These are phyloP conservation scores for Aspergillus indologenus DNA, from an alignment of 495 filamentous ascomycete genomes.

Conservation along the genomic window DNA sequence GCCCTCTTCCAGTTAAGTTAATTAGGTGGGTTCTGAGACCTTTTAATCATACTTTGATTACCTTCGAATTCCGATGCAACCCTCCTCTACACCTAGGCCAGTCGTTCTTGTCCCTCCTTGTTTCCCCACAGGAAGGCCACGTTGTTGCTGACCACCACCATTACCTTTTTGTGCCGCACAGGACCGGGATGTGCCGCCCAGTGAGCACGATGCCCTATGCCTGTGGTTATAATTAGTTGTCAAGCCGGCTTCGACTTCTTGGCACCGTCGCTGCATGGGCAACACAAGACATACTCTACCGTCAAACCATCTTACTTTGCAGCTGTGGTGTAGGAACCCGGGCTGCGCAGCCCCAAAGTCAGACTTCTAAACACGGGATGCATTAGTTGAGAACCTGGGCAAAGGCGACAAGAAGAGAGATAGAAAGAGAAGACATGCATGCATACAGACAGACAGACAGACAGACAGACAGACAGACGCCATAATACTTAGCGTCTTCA, in stretches of 20 bases:
- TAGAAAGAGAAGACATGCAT: no score
- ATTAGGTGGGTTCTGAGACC: not conserved
- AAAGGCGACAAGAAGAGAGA: not conserved
- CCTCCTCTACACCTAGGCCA: not conserved
- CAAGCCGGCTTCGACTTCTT: not conserved
- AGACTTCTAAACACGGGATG: not conserved
- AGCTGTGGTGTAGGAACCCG: not conserved
- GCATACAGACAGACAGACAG: no score
- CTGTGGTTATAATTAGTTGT: slow-evolving; percentile 3
- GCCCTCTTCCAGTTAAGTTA: not conserved
- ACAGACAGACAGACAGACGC: no score
- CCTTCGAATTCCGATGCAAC: not conserved
- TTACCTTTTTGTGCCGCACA: not conserved
- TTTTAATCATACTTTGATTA: not conserved
- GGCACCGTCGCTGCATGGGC: not conserved
- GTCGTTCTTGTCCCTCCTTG: slow-evolving; percentile 1
- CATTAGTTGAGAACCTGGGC: not conserved
- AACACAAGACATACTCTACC: not conserved
- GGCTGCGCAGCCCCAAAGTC: not conserved
- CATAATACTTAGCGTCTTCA: no score
- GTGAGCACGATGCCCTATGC: not conserved
- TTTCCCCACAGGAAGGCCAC: slow-evolving; percentile 6
- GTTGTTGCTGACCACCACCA: slow-evolving; percentile 2
- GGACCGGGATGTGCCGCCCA: not conserved
- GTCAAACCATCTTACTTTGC: not conserved